Evolutionary conservation across 2,329 filamentous ascomycete species (phyloP).

Genomic region (Phaeosphaeriaceae sp.): DNA sequence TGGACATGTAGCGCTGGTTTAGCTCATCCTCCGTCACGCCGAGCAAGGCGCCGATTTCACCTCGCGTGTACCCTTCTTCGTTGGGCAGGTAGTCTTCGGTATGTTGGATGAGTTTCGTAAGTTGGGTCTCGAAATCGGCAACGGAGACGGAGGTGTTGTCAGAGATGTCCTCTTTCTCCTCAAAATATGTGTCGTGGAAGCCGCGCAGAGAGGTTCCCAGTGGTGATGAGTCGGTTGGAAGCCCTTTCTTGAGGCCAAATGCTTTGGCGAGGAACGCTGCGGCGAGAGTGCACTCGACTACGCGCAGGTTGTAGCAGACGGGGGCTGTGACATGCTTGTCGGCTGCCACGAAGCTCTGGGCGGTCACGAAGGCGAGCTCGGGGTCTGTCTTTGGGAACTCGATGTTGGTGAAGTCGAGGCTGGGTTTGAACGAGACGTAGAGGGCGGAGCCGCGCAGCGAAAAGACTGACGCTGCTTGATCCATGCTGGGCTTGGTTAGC

Average conservation of each 20-base stretch:
- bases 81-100: slow-evolving; percentile 75
- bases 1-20: slow-evolving; percentile 79
- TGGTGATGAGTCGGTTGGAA: slow-evolving; percentile 81
- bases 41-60: slow-evolving; percentile 79
- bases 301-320: slow-evolving; percentile 94
- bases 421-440: slow-evolving; percentile 87
- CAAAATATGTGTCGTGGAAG: slow-evolving; percentile 85
- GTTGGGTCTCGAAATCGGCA: slow-evolving; percentile 64
- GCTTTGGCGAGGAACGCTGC: slow-evolving; percentile 71
- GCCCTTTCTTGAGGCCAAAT: slow-evolving; percentile 61
- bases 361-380: slow-evolving; percentile 89
- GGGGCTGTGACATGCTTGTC: slow-evolving; percentile 95
- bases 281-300: slow-evolving; percentile 93
- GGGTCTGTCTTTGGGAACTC: slow-evolving; percentile 81
- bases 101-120: slow-evolving; percentile 74
- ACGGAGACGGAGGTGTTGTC: slow-evolving; percentile 57
- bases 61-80: slow-evolving; percentile 84
- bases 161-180: slow-evolving; percentile 56
- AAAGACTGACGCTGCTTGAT: slow-evolving; percentile 95
- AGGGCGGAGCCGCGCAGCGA: slow-evolving; percentile 84
- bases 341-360: slow-evolving; percentile 90
- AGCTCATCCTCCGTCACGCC: slow-evolving; percentile 74
- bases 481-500: slow-evolving; percentile 71
- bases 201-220: slow-evolving; percentile 83
- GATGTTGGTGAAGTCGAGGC: slow-evolving; percentile 77